Conservation (phyloP, 2,329 filamentous ascomycete genomes). For the Cladobotryum protrusum region DNA sequence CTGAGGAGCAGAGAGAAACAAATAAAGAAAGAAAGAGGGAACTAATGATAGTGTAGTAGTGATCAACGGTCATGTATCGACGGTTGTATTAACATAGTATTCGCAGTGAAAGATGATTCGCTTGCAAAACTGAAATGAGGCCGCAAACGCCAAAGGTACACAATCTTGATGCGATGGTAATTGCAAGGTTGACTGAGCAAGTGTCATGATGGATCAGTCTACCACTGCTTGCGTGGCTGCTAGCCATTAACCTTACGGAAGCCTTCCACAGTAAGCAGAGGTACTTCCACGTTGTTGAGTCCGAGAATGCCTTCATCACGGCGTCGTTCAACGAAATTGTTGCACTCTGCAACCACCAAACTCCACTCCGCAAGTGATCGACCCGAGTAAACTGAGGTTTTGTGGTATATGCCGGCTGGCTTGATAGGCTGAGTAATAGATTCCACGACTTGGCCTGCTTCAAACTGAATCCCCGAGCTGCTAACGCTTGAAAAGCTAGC, state of each 20-base stretch:
- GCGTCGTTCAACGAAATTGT: constrained; percentile 72
- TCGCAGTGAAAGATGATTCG: background rate
- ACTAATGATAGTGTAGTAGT: background rate
- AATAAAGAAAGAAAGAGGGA: background rate
- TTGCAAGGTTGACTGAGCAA: background rate
- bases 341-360: constrained; percentile 68
- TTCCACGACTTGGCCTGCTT: constrained; percentile 1
- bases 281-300: constrained; percentile 60
- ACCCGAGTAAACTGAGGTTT: constrained; percentile 57
- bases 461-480: background rate
- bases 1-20: background rate
- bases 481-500: background rate
- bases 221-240: constrained; percentile 3
- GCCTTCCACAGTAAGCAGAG: constrained; percentile 35
- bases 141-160: background rate
- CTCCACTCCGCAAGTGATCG: constrained; percentile 74
- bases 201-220: background rate
- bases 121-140: background rate
- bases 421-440: constrained; percentile 28
- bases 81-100: too few species aligned
- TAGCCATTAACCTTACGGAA: constrained; percentile 33
- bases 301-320: constrained; percentile 64
- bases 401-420: constrained; percentile 39
- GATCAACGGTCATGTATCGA: too few species aligned
- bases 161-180: background rate